Conservation (phyloP, 2,329 filamentous ascomycete species). For the Davidsoniella australis region DNA sequence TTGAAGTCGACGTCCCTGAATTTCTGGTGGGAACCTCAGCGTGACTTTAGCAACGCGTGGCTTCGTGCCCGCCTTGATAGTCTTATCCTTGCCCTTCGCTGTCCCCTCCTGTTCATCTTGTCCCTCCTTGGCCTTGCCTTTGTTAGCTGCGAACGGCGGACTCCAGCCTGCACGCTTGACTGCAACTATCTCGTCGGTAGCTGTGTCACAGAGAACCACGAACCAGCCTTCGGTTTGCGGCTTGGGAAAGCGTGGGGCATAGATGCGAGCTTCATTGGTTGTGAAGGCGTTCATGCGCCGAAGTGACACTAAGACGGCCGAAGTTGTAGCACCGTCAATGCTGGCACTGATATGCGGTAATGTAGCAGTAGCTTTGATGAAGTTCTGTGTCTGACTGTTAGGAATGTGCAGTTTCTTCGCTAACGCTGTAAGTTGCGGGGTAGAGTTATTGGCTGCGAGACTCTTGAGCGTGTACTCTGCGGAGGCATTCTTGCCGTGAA, state of each 20-base stretch:
- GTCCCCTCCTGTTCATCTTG: constrained; percentile 13
- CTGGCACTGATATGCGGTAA: constrained; percentile 53
- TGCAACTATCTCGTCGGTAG: constrained; percentile 60
- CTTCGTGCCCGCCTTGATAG: constrained; percentile 7
- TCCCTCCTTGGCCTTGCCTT: constrained; percentile 15
- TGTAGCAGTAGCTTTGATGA: constrained; percentile 41
- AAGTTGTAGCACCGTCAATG: constrained; percentile 22
- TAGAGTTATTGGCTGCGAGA: constrained; percentile 24
- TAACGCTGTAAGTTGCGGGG: constrained; percentile 18
- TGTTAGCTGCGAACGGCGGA: constrained; percentile 13
- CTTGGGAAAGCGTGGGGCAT: constrained; percentile 81
- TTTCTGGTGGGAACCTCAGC: constrained; percentile 25
- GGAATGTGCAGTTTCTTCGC: constrained; percentile 35
- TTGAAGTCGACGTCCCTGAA: constrained; percentile 42
- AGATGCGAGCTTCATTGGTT: constrained; percentile 57
- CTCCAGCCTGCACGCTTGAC: constrained; percentile 73
- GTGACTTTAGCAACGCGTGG: constrained; percentile 2
- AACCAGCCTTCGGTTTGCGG: constrained; percentile 92
- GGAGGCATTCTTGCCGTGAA: constrained; percentile 29
- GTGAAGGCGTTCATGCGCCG: constrained; percentile 48
- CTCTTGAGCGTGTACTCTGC: constrained; percentile 23
- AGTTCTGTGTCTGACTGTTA: constrained; percentile 25
- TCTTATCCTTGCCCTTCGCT: background rate
- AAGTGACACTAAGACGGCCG: constrained; percentile 44
- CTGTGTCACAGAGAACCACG: constrained; percentile 52